These are phyloP conservation scores for Myxozyma monticola DNA, from an alignment of 805 yeast species.

Conservation along the genomic window DNA sequence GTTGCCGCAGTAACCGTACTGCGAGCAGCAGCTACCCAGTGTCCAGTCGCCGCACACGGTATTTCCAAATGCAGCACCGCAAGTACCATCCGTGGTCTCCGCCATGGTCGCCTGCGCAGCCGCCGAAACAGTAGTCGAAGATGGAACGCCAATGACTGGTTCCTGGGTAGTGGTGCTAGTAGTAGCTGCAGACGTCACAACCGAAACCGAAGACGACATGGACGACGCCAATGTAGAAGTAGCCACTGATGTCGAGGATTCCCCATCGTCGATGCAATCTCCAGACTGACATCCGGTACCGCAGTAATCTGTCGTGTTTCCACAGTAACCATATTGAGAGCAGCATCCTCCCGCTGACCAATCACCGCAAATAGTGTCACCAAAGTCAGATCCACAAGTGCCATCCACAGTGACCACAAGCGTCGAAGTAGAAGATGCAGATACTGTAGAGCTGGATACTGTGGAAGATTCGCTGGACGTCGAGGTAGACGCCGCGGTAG, in stretches of 20 bases:
- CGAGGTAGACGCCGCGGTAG: not conserved
- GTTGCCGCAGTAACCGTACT: slow-evolving; percentile 27
- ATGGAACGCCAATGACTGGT: slow-evolving; percentile 17
- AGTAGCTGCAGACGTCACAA: not conserved
- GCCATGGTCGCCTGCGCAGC: slow-evolving; percentile 12
- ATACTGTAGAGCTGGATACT: not conserved
- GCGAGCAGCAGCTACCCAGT: slow-evolving; percentile 25
- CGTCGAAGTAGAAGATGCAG: not conserved
- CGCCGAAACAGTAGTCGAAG: slow-evolving; percentile 5
- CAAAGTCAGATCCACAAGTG: slow-evolving; percentile 17
- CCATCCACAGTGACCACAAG: slow-evolving; percentile 15
- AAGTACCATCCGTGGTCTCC: slow-evolving; percentile 28
- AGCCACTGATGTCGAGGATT: not conserved
- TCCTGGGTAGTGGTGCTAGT: slow-evolving; percentile 7
- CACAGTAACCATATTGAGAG: slow-evolving; percentile 24
- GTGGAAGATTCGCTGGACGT: not conserved
- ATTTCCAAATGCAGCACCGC: slow-evolving; percentile 15
- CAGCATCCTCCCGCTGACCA: slow-evolving; percentile 21
- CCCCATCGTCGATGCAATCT: not conserved
- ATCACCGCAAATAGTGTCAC: slow-evolving; percentile 11
- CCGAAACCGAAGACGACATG: not conserved
- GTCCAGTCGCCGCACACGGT: slow-evolving; percentile 27
- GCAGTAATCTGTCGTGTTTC: slow-evolving; percentile 12
- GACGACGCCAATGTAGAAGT: not conserved
- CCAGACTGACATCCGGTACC: slow-evolving; percentile 9